These are phyloP conservation scores for Fennellomyces sp. DNA, from an alignment of 371 early-diverging fungal species.

Conservation along the genomic window DNA sequence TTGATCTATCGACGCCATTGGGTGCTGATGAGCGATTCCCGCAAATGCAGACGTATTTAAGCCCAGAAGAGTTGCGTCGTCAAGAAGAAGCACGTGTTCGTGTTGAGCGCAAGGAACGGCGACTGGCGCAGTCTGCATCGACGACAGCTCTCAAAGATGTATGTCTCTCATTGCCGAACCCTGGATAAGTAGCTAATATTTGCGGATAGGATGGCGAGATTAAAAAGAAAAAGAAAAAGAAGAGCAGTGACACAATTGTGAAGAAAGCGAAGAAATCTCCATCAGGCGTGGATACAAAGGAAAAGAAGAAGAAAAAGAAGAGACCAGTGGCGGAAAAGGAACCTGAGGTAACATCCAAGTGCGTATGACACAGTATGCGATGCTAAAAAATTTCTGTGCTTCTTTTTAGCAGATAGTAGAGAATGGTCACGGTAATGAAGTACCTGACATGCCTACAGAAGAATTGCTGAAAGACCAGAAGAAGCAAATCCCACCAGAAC, in stretches of 20 bases:
- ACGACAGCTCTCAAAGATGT: not conserved
- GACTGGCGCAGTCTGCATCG: constrained; percentile 10
- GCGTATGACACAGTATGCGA: not conserved
- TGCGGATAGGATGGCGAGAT: not conserved
- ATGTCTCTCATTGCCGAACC: not conserved
- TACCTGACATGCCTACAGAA: constrained; percentile 14
- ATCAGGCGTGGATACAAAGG: constrained; percentile 30
- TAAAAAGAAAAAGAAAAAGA: constrained; percentile 31
- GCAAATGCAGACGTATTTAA: constrained; percentile 59
- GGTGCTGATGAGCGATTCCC: constrained; percentile 66
- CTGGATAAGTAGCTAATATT: not conserved
- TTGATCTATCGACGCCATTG: constrained; percentile 66
- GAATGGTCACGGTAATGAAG: constrained; percentile 5
- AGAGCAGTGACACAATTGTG: constrained; percentile 12
- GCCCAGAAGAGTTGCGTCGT: constrained; percentile 64
- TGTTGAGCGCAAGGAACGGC: constrained; percentile 39
- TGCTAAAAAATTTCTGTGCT: not conserved
- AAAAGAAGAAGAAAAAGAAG: constrained; percentile 23
- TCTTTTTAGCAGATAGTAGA: not conserved
- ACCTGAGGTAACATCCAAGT: not conserved
- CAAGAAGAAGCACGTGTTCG: constrained; percentile 57
- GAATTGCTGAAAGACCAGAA: constrained; percentile 17
- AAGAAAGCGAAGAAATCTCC: constrained; percentile 15
- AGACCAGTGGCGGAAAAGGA: constrained; percentile 17
- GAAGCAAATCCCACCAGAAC: constrained; percentile 10